Base-by-base conservation (phyloP, 148 eudicot genomes). In the Silene latifolia region DNA sequence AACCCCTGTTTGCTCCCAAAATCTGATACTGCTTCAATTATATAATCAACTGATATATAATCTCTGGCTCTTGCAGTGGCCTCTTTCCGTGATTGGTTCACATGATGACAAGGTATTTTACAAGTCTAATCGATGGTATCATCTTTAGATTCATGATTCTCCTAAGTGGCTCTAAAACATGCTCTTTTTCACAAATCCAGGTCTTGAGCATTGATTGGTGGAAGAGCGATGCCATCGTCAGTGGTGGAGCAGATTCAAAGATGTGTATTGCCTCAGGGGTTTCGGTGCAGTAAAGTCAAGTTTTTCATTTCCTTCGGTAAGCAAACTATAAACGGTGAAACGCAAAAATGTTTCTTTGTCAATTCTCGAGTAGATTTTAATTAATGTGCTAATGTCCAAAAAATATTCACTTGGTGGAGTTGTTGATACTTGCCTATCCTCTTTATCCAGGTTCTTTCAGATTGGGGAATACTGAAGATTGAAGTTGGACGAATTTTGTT, bases 191-290 rank as follows among this genome's bases (percentile, higher is more conserved):
- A 65, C 20, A 18, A 53, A 63, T 80, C 20, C 68, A 93, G 98
- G 98, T 92, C 53, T 76, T 95, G 27, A 86, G 96, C 69, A 96
- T 82, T 27, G 98, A 95, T 77, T 92, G 98, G 98, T 95, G 98
- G 98, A 86, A 83, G 79, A 86, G 84, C 69, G 89, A 92, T 74
- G 83, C 93, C 72, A 85, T 92, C 21, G 76, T 92, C 72, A 95
- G 97, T 42, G 97, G 98, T 35, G 98, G 98, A 64, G 96, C 76
- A 62, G 98, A 95, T 84, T 86, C 92, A 4, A 89, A 89, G 85
- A 94, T 94, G 73, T 81, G 88, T 75, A 88, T 89, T 72, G 83
- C 93, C 63, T 90, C 97, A 19, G 93, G 84, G 51, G 78, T 90
- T 78, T 80, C 87, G 67, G 85, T 90, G 72, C 65, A 68, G 84